These are phyloP conservation scores for Talaromyces sp. DNA, from an alignment of 2,329 filamentous ascomycete species.

Conservation along the genomic window DNA sequence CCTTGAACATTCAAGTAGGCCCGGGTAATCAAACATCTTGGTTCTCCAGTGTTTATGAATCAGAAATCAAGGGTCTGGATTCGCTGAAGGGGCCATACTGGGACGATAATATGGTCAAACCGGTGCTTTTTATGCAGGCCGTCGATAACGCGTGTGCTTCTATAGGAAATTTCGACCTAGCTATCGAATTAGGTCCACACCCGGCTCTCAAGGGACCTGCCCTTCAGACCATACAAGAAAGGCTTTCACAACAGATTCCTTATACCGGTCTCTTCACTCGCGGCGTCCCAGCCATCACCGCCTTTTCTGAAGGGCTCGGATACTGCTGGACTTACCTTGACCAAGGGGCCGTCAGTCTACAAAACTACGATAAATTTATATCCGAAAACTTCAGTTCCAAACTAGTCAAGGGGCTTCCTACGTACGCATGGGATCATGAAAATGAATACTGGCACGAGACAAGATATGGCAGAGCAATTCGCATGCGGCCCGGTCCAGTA, in stretches of 20 bases:
- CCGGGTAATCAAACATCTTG: no score
- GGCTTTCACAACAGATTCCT: no score
- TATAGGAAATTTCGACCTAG: slow-evolving; percentile 10
- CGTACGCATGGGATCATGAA: slow-evolving; percentile 47
- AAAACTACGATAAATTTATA: no score
- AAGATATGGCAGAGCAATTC: slow-evolving; percentile 26
- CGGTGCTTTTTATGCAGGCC: slow-evolving; percentile 29
- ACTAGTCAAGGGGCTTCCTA: slow-evolving; percentile 24
- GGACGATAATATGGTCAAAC: slow-evolving; percentile 28
- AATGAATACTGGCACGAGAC: slow-evolving; percentile 40
- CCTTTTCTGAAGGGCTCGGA: no score
- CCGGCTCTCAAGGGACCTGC: slow-evolving; percentile 24
- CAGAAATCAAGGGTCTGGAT: neutral
- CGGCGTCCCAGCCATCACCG: no score
- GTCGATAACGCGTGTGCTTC: slow-evolving; percentile 9
- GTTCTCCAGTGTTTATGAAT: no score
- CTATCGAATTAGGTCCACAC: slow-evolving; percentile 29
- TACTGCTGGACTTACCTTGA: no score
- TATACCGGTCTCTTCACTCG: no score
- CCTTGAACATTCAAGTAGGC: no score
- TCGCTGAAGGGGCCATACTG: slow-evolving; percentile 22
- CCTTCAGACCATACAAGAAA: no score
- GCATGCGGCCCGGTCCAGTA: slow-evolving; percentile 33
- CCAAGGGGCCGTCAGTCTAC: no score
- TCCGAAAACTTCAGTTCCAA: no score